Conservation (phyloP, 2,329 filamentous ascomycete species). For the Penicillium sp. region DNA sequence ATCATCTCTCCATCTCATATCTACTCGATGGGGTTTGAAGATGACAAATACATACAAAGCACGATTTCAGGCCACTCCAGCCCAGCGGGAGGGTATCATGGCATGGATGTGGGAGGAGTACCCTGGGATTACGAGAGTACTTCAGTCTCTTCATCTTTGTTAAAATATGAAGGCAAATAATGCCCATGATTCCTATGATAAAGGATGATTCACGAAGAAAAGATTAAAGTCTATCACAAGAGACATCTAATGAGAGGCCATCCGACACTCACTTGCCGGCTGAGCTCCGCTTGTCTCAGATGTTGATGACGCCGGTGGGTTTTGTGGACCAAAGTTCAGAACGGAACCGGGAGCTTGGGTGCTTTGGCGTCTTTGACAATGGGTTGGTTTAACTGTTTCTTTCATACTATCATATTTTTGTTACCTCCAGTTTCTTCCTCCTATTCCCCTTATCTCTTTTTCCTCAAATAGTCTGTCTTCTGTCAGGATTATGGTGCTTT, state of each 20-base stretch:
- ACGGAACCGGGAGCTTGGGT: conserved; percentile 7
- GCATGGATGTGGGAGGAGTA: not conserved
- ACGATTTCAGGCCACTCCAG: conserved; percentile 5
- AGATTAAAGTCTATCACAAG: not conserved
- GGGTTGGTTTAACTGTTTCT: not conserved
- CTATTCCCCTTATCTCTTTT: not conserved
- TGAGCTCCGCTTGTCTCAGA: not conserved
- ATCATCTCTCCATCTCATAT: conserved; percentile 3
- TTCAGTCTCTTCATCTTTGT: not conserved
- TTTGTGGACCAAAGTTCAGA: conserved; percentile 13
- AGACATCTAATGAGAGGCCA: conserved; percentile 10
- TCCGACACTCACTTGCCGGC: not conserved
- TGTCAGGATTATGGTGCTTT: not conserved
- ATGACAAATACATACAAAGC: not conserved
- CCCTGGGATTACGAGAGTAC: not conserved
- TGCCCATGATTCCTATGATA: not conserved
- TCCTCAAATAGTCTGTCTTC: not conserved
- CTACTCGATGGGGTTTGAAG: conserved; percentile 7
- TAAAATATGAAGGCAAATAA: not conserved
- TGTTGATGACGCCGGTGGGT: conserved; percentile 13
- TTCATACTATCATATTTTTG: not conserved
- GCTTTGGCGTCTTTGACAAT: not conserved
- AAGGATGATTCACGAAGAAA: conserved; percentile 5
- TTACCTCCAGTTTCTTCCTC: not conserved
- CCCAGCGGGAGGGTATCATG: conserved; percentile 12